Conservation (phyloP, 2,329 filamentous ascomycete species). For the Xylaria sp. region DNA sequence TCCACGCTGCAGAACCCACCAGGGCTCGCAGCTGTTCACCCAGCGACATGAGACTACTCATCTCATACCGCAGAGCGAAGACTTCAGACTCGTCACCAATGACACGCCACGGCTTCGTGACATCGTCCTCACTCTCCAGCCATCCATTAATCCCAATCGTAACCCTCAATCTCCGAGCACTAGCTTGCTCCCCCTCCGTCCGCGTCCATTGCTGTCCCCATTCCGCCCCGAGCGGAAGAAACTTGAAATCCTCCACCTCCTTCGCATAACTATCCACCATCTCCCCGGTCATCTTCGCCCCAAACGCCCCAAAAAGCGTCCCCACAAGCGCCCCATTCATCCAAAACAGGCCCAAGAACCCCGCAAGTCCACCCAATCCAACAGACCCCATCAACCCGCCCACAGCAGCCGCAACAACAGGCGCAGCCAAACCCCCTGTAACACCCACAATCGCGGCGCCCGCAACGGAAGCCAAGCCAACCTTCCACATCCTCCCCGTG, state of each 20-base stretch:
- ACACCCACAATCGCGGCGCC: constrained; percentile 88
- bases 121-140: constrained; percentile 69
- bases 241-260: constrained; percentile 76
- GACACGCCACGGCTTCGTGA: constrained; percentile 73
- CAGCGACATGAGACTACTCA: neutral
- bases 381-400: constrained; percentile 80
- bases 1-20: neutral
- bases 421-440: constrained; percentile 85
- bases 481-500: constrained; percentile 30
- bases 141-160: constrained; percentile 86
- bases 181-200: constrained; percentile 21
- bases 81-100: constrained; percentile 68
- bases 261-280: constrained; percentile 85
- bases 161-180: constrained; percentile 59
- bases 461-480: constrained; percentile 80
- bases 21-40: neutral
- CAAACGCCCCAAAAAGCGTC: constrained; percentile 82
- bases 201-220: constrained; percentile 32
- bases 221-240: constrained; percentile 63
- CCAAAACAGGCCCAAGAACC: constrained; percentile 79
- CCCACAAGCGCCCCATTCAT: constrained; percentile 83
- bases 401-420: constrained; percentile 78
- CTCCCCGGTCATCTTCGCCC: constrained; percentile 70
- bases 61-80: constrained; percentile 51
- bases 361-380: constrained; percentile 78